These are phyloP conservation scores for Botrytis medusae DNA, from an alignment of 2,329 filamentous ascomycete genomes.

Conservation along the genomic window DNA sequence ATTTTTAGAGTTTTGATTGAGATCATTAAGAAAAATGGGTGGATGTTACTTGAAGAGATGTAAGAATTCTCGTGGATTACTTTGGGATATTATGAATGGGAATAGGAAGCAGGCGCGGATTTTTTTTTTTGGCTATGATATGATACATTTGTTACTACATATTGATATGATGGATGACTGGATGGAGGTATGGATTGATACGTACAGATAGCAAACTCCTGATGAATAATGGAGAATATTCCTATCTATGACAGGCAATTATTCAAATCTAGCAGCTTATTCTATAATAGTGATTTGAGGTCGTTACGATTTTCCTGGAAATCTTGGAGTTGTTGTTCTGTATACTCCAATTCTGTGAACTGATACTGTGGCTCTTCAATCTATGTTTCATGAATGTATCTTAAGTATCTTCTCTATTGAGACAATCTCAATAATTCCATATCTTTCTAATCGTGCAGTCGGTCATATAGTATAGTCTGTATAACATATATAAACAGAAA, in stretches of 20 bases:
- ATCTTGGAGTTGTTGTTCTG: neutral
- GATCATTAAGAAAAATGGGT: neutral
- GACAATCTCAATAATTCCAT: neutral
- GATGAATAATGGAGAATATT: neutral
- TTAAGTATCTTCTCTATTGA: neutral
- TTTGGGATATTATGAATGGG: neutral
- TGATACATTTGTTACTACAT: neutral
- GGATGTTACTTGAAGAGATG: neutral
- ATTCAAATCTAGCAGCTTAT: neutral
- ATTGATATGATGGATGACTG: neutral
- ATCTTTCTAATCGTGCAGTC: neutral
- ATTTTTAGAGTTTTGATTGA: slow-evolving; percentile 54
- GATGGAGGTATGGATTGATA: neutral
- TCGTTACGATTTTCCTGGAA: neutral
- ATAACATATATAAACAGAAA: neutral
- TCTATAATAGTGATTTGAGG: neutral
- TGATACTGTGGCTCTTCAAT: neutral
- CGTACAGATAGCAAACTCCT: neutral
- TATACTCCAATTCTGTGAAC: no score
- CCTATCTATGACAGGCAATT: neutral
- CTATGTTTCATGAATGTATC: neutral
- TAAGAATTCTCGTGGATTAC: neutral
- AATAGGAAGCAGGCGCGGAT: neutral
- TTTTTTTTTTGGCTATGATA: neutral
- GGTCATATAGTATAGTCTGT: neutral